These are phyloP conservation scores for Fusarium irregulare DNA, from an alignment of 2,329 filamentous ascomycete genomes.

Conservation along the genomic window DNA sequence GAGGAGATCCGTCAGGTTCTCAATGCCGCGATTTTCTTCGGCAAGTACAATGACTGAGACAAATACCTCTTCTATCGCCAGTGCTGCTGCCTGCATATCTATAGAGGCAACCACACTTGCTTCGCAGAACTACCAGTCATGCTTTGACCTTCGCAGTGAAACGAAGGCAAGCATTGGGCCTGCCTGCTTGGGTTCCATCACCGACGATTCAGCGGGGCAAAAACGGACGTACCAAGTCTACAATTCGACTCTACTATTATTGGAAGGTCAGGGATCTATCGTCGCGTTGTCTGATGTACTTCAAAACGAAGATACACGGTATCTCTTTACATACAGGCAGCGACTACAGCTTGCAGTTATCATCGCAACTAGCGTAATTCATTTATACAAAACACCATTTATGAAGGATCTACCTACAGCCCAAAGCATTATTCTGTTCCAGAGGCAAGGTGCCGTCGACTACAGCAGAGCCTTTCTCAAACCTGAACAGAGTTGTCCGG, in stretches of 20 bases:
- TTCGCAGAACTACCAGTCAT: background rate
- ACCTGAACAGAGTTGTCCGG: too few species aligned
- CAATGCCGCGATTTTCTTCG: background rate
- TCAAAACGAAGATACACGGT: too few species aligned
- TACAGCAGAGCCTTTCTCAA: background rate
- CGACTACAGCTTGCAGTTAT: background rate
- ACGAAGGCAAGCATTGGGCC: background rate
- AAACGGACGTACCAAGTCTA: background rate
- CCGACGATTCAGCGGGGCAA: background rate
- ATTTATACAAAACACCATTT: background rate
- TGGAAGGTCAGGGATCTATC: background rate
- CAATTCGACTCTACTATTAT: background rate
- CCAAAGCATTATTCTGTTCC: background rate
- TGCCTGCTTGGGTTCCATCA: background rate
- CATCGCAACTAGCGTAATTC: background rate
- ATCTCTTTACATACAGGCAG: background rate
- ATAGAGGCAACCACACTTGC: rapidly evolving
- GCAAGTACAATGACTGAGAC: background rate
- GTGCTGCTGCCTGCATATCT: too few species aligned
- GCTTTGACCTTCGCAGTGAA: background rate
- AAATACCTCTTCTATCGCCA: background rate
- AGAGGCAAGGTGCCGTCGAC: background rate
- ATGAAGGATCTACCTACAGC: background rate
- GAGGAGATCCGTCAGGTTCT: background rate
- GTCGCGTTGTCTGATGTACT: background rate